A percentile compares a stretch with the other conserved stretches of the same genome.
Conservation (phyloP, 352 stramenopile genomes). For the Phytopythium ostracodes region DNA sequence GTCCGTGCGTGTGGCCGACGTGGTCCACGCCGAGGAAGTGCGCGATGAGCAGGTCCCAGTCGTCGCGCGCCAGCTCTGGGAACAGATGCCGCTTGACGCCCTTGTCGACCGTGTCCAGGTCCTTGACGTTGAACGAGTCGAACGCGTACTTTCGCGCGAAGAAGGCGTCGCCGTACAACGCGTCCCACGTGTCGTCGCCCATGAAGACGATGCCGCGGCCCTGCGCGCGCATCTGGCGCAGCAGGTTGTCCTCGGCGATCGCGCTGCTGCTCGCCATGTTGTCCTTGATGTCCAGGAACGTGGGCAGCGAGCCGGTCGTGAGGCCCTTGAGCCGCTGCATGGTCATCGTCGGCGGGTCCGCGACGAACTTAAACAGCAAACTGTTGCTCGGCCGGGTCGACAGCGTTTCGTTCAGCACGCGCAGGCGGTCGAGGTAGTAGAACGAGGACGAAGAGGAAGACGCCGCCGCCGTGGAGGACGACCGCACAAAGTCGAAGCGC, state of each 20-base stretch:
- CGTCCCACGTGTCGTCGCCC: constrained; percentile 98
- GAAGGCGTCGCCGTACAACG: constrained; percentile 86
- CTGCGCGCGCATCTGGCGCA: constrained; percentile 79
- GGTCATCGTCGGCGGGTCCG: constrained; percentile 98
- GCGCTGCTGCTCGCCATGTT: constrained; percentile 88
- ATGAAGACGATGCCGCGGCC: constrained; percentile 91
- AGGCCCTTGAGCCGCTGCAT: constrained; percentile 98
- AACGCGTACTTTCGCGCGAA: constrained; percentile 94
- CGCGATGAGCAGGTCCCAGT: constrained; percentile 83
- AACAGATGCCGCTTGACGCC: constrained; percentile 82
- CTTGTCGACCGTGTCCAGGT: constrained; percentile 97
- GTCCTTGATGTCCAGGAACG: constrained; percentile 96
- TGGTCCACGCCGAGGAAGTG: constrained; percentile 96
- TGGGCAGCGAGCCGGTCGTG: constrained; percentile 96
- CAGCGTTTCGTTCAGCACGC: constrained; percentile 72
- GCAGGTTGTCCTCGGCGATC: constrained; percentile 96
- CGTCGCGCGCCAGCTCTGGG: constrained; percentile 48
- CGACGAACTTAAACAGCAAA: constrained; percentile 93
- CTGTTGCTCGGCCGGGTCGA: constrained; percentile 42
- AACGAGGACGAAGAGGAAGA: constrained; percentile 12
- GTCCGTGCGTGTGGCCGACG: constrained; percentile 97
- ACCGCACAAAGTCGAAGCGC: constrained; percentile 93
- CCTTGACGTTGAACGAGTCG: constrained; percentile 98
- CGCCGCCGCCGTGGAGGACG: neutral
- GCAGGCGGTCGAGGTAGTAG: constrained; percentile 85